Base-by-base conservation (phyloP, 2,329 filamentous ascomycete species). In the Pseudonectria buxi region DNA sequence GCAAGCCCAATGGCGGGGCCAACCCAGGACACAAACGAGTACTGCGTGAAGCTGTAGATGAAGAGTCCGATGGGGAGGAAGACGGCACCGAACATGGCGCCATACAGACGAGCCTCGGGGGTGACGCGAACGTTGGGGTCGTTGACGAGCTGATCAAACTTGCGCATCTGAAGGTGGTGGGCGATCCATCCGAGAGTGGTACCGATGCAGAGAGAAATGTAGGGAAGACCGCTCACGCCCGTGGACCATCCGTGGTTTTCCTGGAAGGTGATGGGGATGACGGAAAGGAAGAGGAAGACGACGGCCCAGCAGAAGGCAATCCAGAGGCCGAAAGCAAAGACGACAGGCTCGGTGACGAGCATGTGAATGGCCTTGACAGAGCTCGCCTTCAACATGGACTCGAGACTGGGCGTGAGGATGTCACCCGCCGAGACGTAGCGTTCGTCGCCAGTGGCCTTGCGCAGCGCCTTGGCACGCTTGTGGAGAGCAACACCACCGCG, bases 231-330 rank as follows among this genome's bases (percentile, higher is more conserved):
- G 3, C 35, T 26, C 4, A 47, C 45, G 33, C 45, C 45, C 10
- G 45, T 36, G 1, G 36, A 34, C 45, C 45, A 47, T 1, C 45
- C 45, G 5, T 47, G 45, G 10, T 47, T 29, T 33, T 47, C 45
- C 11, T 41, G 40, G 24, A 47, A 47, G 1, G 45, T 47, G 9
- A 47, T 47, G 4, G 46, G 46, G 4, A 49, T 49, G 3, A 49
- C 46, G 0, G 46, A 49, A 0, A 49, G 46, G 30, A 49, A 49
- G 6, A 49, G 41, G 26, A 49, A 49, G 14, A 49, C 46, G 2
- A 49, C 46, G 14, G 46, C 46, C 46, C 46, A 49, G 26, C 46
- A 49, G 33, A 49, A 49, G 3, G 46, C 46, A 6, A 49, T 49
- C 46, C 46, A 49, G 10, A 49, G 41, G 16, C 46, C 46, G 16